A percentile compares a stretch with the other conserved stretches of the same genome.
Evolutionary conservation across 768 basidiomycete species (phyloP).

Genomic region (Termitomyces bulborhizus): DNA sequence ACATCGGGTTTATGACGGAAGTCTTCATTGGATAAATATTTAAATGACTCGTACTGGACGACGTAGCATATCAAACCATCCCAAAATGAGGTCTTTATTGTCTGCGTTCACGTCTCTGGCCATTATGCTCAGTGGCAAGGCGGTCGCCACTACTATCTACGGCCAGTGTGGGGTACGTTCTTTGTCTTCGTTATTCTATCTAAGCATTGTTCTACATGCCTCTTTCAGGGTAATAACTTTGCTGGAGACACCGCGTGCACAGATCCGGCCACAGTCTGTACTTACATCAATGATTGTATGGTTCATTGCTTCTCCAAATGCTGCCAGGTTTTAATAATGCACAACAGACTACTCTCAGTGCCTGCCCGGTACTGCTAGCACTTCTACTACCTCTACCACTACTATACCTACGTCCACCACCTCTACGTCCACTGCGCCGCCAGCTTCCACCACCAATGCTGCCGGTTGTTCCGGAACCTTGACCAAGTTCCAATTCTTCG

Average conservation of each 20-base stretch:
- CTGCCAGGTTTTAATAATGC: neutral
- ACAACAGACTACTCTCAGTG: constrained; percentile 44
- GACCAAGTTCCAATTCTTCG: constrained; percentile 59
- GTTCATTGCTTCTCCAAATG: constrained; percentile 5
- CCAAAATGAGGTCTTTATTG: constrained; percentile 24
- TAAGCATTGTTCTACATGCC: neutral
- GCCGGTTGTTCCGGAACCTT: constrained; percentile 28
- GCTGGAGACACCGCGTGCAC: constrained; percentile 40
- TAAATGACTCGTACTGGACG: neutral
- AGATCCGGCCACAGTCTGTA: constrained; percentile 32
- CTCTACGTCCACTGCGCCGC: constrained; percentile 23
- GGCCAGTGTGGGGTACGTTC: constrained; percentile 46
- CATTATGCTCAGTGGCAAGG: constrained; percentile 22
- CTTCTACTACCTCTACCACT: constrained; percentile 19
- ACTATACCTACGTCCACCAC: constrained; percentile 24
- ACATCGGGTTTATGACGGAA: constrained; percentile 26
- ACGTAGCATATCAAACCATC: neutral
- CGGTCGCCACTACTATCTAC: constrained; percentile 32
- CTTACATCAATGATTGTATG: constrained; percentile 34
- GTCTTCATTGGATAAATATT: constrained; percentile 5
- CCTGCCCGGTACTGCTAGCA: constrained; percentile 22
- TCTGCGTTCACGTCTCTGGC: constrained; percentile 27
- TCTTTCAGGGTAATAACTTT: constrained; percentile 30
- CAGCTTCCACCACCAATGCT: constrained; percentile 22
- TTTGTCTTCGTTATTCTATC: constrained; percentile 3